A percentile compares a stretch with the other conserved stretches of the same genome.
Conservation (phyloP, 192 early-diverging fungal species). For the Coemansia sp. region DNA sequence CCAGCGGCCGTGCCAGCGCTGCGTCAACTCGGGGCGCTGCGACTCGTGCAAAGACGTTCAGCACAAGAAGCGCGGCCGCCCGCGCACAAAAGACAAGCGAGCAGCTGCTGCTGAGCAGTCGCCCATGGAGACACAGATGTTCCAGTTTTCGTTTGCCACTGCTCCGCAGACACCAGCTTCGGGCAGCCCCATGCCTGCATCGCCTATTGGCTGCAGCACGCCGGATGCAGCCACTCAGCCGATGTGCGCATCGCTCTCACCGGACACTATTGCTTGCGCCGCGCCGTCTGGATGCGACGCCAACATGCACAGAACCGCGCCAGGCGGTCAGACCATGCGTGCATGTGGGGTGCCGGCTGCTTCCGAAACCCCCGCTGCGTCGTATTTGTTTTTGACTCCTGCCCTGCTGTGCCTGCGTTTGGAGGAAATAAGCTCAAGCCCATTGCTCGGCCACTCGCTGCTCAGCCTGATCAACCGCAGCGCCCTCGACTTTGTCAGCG, state of each 20-base stretch:
- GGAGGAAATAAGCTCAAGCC: constrained; percentile 25
- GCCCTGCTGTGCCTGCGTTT: constrained; percentile 39
- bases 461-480: constrained; percentile 53
- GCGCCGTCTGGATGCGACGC: neutral
- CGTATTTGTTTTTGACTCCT: constrained; percentile 48
- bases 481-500: constrained; percentile 44
- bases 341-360: neutral
- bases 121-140: constrained; percentile 50
- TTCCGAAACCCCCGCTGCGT: constrained; percentile 4
- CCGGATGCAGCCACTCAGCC: neutral
- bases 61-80: constrained; percentile 86
- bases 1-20: constrained; percentile 81
- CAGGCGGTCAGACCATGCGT: constrained; percentile 1
- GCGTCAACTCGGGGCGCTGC: constrained; percentile 67
- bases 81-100: constrained; percentile 68
- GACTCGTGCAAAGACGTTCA: constrained; percentile 84
- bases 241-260: neutral
- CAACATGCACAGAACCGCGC: constrained; percentile 1
- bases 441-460: constrained; percentile 42
- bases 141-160: constrained; percentile 48
- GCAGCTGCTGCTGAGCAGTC: constrained; percentile 8
- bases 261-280: constrained; percentile 4
- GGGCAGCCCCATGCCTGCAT: neutral
- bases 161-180: neutral
- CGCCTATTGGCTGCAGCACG: neutral